These are phyloP conservation scores for Macaranga tanarius DNA, from an alignment of 441 rosid genomes.

Conservation along the genomic window DNA sequence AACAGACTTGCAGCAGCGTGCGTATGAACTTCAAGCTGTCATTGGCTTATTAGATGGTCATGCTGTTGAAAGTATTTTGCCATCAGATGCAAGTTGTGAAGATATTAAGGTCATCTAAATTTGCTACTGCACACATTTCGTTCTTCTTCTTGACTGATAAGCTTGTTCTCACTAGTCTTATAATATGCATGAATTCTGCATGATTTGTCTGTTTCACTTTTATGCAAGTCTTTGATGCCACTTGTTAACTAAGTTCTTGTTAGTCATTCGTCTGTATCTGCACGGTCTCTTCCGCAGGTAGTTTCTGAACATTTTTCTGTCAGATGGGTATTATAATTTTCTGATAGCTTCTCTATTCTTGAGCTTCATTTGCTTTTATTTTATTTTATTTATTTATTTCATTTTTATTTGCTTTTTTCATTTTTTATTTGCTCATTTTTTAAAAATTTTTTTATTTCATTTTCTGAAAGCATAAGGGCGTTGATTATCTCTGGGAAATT, in stretches of 20 bases:
- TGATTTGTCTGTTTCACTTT: neutral
- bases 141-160: neutral
- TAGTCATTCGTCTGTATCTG: neutral
- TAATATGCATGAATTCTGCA: neutral
- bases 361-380: constrained; percentile 2
- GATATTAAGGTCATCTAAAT: constrained; percentile 72
- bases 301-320: neutral
- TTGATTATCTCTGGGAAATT: neutral
- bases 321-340: neutral
- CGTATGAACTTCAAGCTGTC: constrained; percentile 88
- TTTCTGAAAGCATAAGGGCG: neutral
- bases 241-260: neutral
- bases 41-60: constrained; percentile 61
- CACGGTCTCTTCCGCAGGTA: neutral
- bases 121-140: constrained; percentile 3
- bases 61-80: constrained; percentile 68
- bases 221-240: neutral
- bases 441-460: too few species aligned
- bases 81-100: constrained; percentile 93
- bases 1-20: constrained; percentile 96
- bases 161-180: neutral
- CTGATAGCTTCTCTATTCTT: neutral
- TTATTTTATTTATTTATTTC: too few species aligned
- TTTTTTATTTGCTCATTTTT: too few species aligned
- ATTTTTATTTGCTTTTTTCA: too few species aligned